Conservation (phyloP, 2,329 filamentous ascomycete species). For the Cladophialophora psammophila region DNA sequence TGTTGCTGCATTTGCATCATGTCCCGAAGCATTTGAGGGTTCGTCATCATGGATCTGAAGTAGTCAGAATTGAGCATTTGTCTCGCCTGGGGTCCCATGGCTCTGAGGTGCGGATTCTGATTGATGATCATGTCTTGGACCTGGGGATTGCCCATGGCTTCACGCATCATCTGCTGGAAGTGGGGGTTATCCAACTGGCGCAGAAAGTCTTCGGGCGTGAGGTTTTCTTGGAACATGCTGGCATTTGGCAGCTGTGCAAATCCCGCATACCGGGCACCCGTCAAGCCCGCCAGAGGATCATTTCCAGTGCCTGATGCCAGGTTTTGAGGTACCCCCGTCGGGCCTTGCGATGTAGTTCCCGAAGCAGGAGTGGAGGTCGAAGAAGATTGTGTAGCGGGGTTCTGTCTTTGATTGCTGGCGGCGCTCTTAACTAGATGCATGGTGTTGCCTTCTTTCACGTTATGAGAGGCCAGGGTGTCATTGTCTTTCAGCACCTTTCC, state of each 20-base stretch:
- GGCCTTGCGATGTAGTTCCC: slow-evolving; percentile 30
- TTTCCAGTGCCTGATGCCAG: slow-evolving; percentile 68
- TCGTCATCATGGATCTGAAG: slow-evolving; percentile 91
- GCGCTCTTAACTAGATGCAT: slow-evolving; percentile 97
- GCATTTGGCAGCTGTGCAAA: slow-evolving; percentile 86
- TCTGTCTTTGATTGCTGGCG: slow-evolving; percentile 77
- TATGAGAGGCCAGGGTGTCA: slow-evolving; percentile 83
- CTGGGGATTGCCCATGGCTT: slow-evolving; percentile 92
- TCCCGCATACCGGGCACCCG: slow-evolving; percentile 91
- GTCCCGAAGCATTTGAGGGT: slow-evolving; percentile 82
- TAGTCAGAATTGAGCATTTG: slow-evolving; percentile 87
- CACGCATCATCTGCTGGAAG: slow-evolving; percentile 86
- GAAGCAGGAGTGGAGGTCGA: slow-evolving; percentile 47
- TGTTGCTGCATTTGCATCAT: slow-evolving; percentile 81
- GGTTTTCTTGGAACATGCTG: slow-evolving; percentile 91
- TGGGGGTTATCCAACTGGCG: slow-evolving; percentile 88
- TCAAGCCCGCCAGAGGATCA: slow-evolving; percentile 88
- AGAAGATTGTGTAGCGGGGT: slow-evolving; percentile 59
- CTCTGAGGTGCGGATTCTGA: slow-evolving; percentile 81
- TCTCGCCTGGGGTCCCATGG: slow-evolving; percentile 74
- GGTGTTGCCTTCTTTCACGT: slow-evolving; percentile 95
- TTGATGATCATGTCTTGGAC: slow-evolving; percentile 95
- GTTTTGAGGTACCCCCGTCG: slow-evolving; percentile 55
- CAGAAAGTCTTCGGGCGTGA: slow-evolving; percentile 80
- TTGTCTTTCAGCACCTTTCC: slow-evolving; percentile 95